These are phyloP conservation scores for Penicillium paxilli DNA, from an alignment of 495 filamentous ascomycete species.

Conservation along the genomic window DNA sequence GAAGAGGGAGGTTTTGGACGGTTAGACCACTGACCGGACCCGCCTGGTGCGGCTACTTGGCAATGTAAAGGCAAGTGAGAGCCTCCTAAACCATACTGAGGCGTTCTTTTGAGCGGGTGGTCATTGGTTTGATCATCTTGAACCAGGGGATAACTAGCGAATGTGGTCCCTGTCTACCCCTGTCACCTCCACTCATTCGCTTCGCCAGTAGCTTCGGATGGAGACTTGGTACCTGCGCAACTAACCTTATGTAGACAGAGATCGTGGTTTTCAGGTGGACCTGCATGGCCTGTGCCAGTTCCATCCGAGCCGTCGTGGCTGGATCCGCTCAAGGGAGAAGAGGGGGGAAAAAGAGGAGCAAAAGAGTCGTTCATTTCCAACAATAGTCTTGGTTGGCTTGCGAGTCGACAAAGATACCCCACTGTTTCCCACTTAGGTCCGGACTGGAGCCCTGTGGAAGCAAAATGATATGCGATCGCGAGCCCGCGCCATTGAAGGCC, in stretches of 20 bases:
- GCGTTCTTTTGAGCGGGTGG: not conserved
- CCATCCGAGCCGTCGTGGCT: slow-evolving; percentile 6
- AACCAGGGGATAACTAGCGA: not conserved
- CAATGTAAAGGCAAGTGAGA: not conserved
- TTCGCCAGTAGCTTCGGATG: not conserved
- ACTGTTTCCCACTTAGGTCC: not conserved
- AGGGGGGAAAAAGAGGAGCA: not conserved
- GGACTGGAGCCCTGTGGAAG: not conserved
- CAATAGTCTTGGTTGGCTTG: not conserved
- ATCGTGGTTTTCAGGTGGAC: slow-evolving; percentile 1
- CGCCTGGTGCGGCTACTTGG: not conserved
- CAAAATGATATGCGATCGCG: not conserved
- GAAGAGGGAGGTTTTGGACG: too few relatives aligned
- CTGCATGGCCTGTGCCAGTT: not conserved
- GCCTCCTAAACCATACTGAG: not conserved
- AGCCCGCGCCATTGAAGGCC: too few relatives aligned
- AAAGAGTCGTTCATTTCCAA: not conserved
- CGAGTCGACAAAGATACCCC: not conserved
- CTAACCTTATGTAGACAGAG: not conserved
- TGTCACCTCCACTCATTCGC: not conserved
- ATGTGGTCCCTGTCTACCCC: too few relatives aligned
- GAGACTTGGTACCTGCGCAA: not conserved
- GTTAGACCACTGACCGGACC: not conserved
- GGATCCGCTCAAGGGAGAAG: slow-evolving; percentile 1
- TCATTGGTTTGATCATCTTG: not conserved